Percentiles rank a stretch among this genome's conserved stretches.
Conservation (phyloP, 306 rosid species). For the Rosa multiflora region DNA sequence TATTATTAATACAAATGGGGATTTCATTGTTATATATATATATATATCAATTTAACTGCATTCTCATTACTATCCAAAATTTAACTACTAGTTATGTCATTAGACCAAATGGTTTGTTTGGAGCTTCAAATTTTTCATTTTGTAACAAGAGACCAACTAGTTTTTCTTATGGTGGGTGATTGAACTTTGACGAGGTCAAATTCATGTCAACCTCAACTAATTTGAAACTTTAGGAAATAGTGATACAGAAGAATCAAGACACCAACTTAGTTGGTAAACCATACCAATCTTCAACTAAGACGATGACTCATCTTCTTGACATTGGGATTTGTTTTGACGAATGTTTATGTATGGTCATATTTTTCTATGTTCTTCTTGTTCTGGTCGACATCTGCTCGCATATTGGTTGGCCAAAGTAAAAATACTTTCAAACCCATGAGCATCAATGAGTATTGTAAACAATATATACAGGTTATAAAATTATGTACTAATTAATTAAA, state of each 20-base stretch:
- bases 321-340: background rate
- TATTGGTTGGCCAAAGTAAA: background rate
- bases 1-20: background rate
- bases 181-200: background rate
- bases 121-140: background rate
- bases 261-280: background rate
- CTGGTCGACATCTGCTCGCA: too few species aligned
- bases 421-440: background rate
- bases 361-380: background rate
- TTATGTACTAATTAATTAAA: too few species aligned
- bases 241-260: background rate
- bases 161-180: background rate
- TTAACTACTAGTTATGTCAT: background rate
- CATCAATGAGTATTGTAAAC: background rate
- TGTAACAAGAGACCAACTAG: background rate
- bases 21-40: background rate
- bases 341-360: background rate
- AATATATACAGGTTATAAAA: background rate
- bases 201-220: slow-evolving; percentile 12
- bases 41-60: background rate
- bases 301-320: background rate
- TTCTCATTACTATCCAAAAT: background rate
- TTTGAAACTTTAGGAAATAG: background rate
- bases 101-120: background rate
- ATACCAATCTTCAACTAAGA: background rate